Evolutionary conservation across 2,329 filamentous ascomycete species (phyloP), one percentile per base, ranked within the genome.

Genomic region (Fusarium transvaalense): DNA sequence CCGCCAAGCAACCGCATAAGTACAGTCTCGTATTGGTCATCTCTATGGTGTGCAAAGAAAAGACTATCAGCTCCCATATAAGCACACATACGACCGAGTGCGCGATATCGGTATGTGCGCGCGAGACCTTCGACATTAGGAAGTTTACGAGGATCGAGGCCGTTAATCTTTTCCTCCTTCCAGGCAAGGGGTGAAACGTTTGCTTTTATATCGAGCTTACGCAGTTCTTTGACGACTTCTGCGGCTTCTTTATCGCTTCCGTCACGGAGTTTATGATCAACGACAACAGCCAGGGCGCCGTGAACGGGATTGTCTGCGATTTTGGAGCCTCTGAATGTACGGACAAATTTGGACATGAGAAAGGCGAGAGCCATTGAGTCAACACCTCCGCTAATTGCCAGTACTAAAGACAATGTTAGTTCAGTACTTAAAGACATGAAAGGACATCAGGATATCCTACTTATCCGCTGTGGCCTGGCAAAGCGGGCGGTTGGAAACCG

Each of bases 291-390:
- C 31, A 78, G 72, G 59, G 85, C 83, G 38, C 73, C 71, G 13
- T 71, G 66, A 37, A 82, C 73, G 15, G 82, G 79, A 61, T 84
- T 82, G 71, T 85, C 85, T 34, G 80, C 80, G 27, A 88, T 74
- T 42, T 69, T 79, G 65, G 82, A 73, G 27, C 70, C 61, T 3
- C 74, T 74, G 45, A 81, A 74, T 5, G 65, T 62, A 5, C 64
- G 76, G 37, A 79, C 78, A 35, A 86, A 73, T 45, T 82, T 78
- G 48, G 83, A 85, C 76, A 92, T 92, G 35, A 98, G 85, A 63
- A 84, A 89, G 56, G 94, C 93, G 63, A 99, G 83, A 29, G 95
- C 95, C 94, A 98, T 99, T n/a, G 95, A 98, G 79, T 99, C 96
- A 38, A 96, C 92, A 10, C 96, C 96, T 25, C 96, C 96, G 75